phyloP scores from a whole-genome alignment of 805 yeast genomes.

The Cyberlindnera mrakii region DNA sequence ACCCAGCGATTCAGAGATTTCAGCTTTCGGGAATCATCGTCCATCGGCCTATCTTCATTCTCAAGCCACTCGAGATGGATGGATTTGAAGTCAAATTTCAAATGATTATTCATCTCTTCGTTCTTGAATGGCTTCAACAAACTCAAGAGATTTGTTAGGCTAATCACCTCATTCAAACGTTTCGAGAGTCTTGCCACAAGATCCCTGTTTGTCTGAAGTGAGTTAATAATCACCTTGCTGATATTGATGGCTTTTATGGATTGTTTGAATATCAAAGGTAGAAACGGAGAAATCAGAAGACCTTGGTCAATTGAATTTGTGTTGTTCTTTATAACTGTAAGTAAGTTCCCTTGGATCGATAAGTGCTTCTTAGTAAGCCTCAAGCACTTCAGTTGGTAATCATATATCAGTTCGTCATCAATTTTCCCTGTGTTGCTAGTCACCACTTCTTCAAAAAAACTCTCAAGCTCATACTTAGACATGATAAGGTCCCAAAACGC shows the following conservation, averaged over 20 bases:
- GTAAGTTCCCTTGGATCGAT: constrained; percentile 8
- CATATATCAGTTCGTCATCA: constrained; percentile 28
- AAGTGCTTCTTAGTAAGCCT: constrained; percentile 30
- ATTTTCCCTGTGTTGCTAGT: constrained; percentile 3
- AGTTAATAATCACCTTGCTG: constrained; percentile 24
- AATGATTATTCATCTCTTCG: constrained; percentile 19
- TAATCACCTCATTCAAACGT: constrained; percentile 22
- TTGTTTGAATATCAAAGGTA: constrained; percentile 26
- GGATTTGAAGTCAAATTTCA: constrained; percentile 18
- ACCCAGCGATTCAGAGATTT: constrained; percentile 12
- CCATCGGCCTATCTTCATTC: constrained; percentile 8
- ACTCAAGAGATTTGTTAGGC: constrained; percentile 21
- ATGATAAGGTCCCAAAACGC: constrained; percentile 26
- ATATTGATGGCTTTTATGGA: constrained; percentile 21
- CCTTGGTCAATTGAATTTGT: constrained; percentile 21
- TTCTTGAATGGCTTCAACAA: constrained; percentile 25
- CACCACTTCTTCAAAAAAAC: constrained; percentile 31
- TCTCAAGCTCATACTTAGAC: constrained; percentile 32
- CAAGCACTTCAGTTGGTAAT: constrained; percentile 34
- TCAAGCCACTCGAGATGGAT: constrained; percentile 17
- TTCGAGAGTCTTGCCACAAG: constrained; percentile 18
- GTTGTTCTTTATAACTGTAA: constrained; percentile 12
- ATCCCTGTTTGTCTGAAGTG: constrained; percentile 22
- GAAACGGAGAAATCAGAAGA: constrained; percentile 19
- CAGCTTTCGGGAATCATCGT: neutral